Base-by-base conservation (phyloP, 768 basidiomycete genomes). In the Mycena alexandri region DNA sequence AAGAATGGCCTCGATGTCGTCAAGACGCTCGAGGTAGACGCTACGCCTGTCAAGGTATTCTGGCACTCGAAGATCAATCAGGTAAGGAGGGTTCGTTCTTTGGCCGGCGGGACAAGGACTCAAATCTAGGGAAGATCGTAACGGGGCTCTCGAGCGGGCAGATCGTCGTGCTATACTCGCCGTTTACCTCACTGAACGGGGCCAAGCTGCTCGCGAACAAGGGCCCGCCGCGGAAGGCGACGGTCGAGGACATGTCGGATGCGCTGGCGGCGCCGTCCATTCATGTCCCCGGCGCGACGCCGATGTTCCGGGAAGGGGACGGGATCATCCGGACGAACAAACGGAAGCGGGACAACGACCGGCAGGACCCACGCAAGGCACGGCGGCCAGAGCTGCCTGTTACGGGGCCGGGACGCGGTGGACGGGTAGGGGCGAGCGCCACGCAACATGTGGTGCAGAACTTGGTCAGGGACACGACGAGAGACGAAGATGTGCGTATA, bases 11-110 rank as follows among this genome's bases (percentile, higher is more conserved):
- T 98, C 48, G 89, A 90, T 67, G 85, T 90, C 53, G 88, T 83
- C 59, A 91, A 91, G 79, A 84, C 85, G 47, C 72, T 95, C 48
- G 87, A 85, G 62, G 87, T 93, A 73, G 90, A 90, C 48, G 85
- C 90, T 25, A 93, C 90, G 41, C 95, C 98, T 12, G 93, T 99
- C 63, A 93, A 91, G 75, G 93, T 98, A 3, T 80, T 86, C 29
- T 99, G 98, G 98, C 98, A 98, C 81, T 89, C 94, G 8, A 94
- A 93, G 79, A 99, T 99, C 84, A 99, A 99, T 82, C 95, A 98
- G 86, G 94, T 93, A 69, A 72, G 53, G 48, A 38, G 61, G 71
- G 47, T 72, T 34, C 57, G 65, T 65, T 51, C 48, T 56, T 65
- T 42, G 50, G 17, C 43, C 64, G 42, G 16, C 44, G 63, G 42